Conservation (phyloP, 2,329 filamentous ascomycete species). For the Aspergillus tanneri region DNA sequence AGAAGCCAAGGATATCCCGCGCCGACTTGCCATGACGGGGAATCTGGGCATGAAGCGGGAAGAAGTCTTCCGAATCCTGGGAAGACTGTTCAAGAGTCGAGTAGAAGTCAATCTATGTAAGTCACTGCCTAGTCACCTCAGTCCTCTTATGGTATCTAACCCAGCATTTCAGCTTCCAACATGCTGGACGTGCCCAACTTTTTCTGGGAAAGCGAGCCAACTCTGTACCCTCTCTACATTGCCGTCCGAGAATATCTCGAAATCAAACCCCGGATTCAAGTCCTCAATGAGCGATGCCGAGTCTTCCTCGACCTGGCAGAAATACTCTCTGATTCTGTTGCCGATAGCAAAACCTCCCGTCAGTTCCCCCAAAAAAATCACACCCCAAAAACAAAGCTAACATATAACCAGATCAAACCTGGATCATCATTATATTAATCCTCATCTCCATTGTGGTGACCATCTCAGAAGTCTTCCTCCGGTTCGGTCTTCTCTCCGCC, state of each 20-base stretch:
- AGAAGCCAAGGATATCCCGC: conserved; percentile 88
- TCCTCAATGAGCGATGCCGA: conserved; percentile 92
- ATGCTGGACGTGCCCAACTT: conserved; percentile 95
- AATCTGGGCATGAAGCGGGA: conserved; percentile 86
- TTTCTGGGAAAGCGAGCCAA: conserved; percentile 98
- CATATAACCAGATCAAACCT: conserved; percentile 66
- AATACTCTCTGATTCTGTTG: conserved; percentile 87
- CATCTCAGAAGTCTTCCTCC: conserved; percentile 79
- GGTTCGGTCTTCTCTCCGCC: conserved; percentile 70
- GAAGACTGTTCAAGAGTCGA: conserved; percentile 84
- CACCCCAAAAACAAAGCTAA: conserved; percentile 59
- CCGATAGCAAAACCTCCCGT: conserved; percentile 89
- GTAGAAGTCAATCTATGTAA: conserved; percentile 97
- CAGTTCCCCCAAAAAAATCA: no score
- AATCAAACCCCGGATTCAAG: conserved; percentile 92
- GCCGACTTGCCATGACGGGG: conserved; percentile 82
- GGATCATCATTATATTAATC: conserved; percentile 97
- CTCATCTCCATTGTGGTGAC: conserved; percentile 88
- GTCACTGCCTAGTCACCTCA: no score
- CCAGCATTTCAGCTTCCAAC: conserved; percentile 68
- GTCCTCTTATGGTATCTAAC: conserved; percentile 7
- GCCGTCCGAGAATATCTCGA: conserved; percentile 97
- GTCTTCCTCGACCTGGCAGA: conserved; percentile 96
- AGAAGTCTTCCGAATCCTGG: conserved; percentile 89
- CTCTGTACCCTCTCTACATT: conserved; percentile 87